These are phyloP conservation scores for Penicillium sp. DNA, from an alignment of 2,329 filamentous ascomycete species.

Conservation along the genomic window DNA sequence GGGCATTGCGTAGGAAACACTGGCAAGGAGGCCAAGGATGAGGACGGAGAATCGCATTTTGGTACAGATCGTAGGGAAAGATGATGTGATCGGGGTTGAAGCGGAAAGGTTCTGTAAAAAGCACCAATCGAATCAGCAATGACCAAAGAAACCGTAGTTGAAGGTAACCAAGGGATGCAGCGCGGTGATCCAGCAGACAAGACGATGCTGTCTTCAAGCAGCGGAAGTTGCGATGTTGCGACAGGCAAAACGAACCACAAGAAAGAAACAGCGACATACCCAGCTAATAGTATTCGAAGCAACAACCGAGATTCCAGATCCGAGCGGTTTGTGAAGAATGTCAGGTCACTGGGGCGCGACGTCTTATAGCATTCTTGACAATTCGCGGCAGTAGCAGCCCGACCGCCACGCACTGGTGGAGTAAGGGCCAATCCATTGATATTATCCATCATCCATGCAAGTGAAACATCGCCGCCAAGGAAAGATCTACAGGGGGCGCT, in stretches of 20 bases:
- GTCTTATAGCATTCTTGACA: conserved; percentile 17
- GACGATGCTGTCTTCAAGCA: background rate
- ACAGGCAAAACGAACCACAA: background rate
- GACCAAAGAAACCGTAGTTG: background rate
- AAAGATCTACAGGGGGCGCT: conserved; percentile 9
- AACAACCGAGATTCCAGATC: background rate
- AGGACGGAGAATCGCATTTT: conserved; percentile 20
- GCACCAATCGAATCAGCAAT: background rate
- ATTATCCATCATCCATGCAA: background rate
- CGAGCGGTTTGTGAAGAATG: conserved; percentile 5
- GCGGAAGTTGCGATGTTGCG: background rate
- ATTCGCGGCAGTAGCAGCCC: background rate
- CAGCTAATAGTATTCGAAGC: background rate
- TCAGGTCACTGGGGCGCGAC: conserved; percentile 12
- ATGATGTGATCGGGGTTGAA: background rate
- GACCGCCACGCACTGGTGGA: conserved; percentile 3
- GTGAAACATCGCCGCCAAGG: conserved; percentile 1
- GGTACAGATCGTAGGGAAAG: background rate
- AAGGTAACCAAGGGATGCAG: background rate
- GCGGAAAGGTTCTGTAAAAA: background rate
- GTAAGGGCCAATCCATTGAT: background rate
- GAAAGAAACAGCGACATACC: background rate
- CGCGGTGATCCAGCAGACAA: background rate
- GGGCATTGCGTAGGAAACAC: conserved; percentile 14
- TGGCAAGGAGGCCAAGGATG: conserved; percentile 17